phyloP scores from a whole-genome alignment of 73 alveolate genomes.

The Uronychia binucleata region DNA sequence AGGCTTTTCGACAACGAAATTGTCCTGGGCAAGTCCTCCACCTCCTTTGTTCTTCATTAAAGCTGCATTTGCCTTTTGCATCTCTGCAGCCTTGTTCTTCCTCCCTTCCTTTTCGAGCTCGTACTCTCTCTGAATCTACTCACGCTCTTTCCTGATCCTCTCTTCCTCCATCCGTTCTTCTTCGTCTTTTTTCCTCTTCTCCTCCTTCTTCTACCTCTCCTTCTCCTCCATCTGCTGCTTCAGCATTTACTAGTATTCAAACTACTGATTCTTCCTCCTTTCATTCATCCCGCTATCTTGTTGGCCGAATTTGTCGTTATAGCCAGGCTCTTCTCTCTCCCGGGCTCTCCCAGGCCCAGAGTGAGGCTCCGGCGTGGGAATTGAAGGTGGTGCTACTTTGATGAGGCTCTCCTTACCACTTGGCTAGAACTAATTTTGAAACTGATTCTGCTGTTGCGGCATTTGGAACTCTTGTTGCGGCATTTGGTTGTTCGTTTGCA shows the following conservation, averaged over 20 bases:
- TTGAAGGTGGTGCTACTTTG: not conserved
- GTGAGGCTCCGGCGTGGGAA: too few species aligned
- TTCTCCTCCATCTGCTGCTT: constrained; percentile 43
- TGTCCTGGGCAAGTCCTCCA: too few species aligned
- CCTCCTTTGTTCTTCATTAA: not conserved
- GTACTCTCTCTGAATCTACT: constrained; percentile 26
- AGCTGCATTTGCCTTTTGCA: constrained; percentile 5
- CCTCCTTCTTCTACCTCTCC: constrained; percentile 38
- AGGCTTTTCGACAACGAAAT: not conserved
- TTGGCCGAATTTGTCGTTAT: constrained; percentile 24
- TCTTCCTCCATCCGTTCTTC: constrained; percentile 44
- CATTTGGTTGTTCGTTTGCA: not conserved
- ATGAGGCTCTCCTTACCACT: not conserved
- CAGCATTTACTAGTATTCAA: constrained; percentile 12
- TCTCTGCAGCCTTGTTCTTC: constrained; percentile 13
- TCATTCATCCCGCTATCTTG: constrained; percentile 11
- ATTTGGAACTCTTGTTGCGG: not conserved
- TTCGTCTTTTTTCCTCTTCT: constrained; percentile 21
- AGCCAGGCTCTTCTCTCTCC: not conserved
- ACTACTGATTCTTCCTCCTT: constrained; percentile 15
- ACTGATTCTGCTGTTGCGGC: too few species aligned
- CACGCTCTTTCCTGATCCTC: constrained; percentile 40
- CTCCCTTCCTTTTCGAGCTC: constrained; percentile 21
- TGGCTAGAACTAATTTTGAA: too few species aligned
- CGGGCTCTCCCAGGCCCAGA: too few species aligned